Conservation (phyloP, 108 stramenopile species). For the Skeletonema tropicum region DNA sequence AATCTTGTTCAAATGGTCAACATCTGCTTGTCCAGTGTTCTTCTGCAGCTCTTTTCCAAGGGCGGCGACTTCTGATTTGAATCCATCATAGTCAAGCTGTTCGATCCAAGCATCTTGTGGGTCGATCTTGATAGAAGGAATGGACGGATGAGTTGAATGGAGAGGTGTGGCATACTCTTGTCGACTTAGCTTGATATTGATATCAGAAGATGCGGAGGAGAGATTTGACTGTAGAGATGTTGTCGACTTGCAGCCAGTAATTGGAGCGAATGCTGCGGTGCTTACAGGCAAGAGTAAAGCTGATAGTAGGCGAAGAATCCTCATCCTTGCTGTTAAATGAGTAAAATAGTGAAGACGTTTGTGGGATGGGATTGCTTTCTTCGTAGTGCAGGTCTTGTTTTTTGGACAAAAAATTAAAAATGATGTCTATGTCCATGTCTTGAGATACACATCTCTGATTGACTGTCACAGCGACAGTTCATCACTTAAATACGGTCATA, state of each 20-base stretch:
- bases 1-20: conserved; percentile 64
- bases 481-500: too few species aligned
- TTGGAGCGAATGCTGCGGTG: not conserved
- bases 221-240: not conserved
- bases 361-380: too few species aligned
- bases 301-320: not conserved
- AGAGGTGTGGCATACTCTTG: conserved; percentile 6
- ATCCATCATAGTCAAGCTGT: conserved; percentile 62
- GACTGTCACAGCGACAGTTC: too few species aligned
- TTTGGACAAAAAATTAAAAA: too few species aligned
- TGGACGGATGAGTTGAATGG: not conserved
- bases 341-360: too few species aligned
- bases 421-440: too few species aligned
- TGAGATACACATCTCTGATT: too few species aligned
- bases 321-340: not conserved
- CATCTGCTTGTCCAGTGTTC: conserved; percentile 53
- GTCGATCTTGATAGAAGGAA: not conserved
- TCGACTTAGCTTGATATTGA: not conserved
- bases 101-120: conserved; percentile 52
- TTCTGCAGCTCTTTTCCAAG: conserved; percentile 53
- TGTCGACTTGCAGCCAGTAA: not conserved
- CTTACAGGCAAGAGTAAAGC: not conserved
- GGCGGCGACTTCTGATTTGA: conserved; percentile 56
- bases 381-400: too few species aligned
- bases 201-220: not conserved